Base-by-base conservation (phyloP, 495 filamentous ascomycete species). In the Penicillium goetzii region DNA sequence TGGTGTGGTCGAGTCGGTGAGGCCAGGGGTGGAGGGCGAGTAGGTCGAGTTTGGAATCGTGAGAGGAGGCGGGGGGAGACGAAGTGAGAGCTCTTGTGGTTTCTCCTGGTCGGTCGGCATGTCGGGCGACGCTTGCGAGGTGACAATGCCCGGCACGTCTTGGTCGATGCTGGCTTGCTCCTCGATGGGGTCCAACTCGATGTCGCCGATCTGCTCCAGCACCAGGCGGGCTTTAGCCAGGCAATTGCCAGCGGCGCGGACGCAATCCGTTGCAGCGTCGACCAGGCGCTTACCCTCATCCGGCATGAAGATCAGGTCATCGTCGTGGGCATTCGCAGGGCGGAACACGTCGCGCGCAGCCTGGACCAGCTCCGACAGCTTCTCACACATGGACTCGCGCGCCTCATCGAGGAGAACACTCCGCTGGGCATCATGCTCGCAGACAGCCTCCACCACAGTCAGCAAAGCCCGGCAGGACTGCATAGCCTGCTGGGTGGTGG, bases 181-280 rank as follows among this genome's bases (percentile, higher is more conserved):
- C 1, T 77, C 79, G n/a, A 84, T 68, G 17, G 83, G 70, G 49
- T 92, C 89, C 58, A 96, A 85, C 71, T 97, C 93, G 69, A 99
- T 97, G 74, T 99, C 95, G 25, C 95, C 96, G 64, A 95, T 92
- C 53, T 89, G 83, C 76, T 97, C 92, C 60, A 99, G 89, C 40
- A 97, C 88, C 75, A 85, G 80, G 67, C 90, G 92, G 26, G 93
- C 89, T 74, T 92, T 93, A 6, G 88, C 88, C 23, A 96, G 88
- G 72, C 95, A 97, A 67, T 97, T 93, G 17, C 93, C 93, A 56
- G 92, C 92, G 34, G 90, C 88, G 60, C 92, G 88, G 40, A 98
- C 93, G 76, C 95, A 98, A 50, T 88, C 87, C 7, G 92, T 97
- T 38, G 95, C 94, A 19, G 92, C 90, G 30, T 83, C 82, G 34